Evolutionary conservation across 495 filamentous ascomycete species (phyloP).

Genomic region (Chaetomium tenue): DNA sequence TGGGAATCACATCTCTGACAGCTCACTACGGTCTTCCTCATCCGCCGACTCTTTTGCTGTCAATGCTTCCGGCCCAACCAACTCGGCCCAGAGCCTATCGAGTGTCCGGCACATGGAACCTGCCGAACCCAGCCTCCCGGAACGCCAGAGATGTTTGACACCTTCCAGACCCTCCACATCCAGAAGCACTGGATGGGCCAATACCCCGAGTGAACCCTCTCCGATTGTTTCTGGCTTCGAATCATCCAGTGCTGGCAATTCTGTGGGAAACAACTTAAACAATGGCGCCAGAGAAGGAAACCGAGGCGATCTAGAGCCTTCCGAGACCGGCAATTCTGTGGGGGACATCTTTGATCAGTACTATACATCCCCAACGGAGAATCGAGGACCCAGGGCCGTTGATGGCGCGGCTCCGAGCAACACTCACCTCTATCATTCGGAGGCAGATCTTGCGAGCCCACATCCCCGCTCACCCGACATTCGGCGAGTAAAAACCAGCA

Average conservation of each 20-base stretch:
- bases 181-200: neutral
- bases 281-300: neutral
- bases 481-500: neutral
- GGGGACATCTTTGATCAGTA: slow-evolving; percentile 34
- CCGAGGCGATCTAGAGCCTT: neutral
- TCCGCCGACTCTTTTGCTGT: slow-evolving; percentile 16
- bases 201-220: neutral
- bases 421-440: neutral
- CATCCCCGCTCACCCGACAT: neutral
- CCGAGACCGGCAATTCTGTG: slow-evolving; percentile 33
- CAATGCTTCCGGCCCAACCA: slow-evolving; percentile 11
- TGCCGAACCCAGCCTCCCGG: neutral
- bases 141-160: slow-evolving; percentile 21
- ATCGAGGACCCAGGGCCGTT: neutral
- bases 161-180: slow-evolving; percentile 5
- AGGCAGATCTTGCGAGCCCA: neutral
- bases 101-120: slow-evolving; percentile 19
- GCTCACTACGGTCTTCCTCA: slow-evolving; percentile 1
- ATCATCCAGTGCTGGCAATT: neutral
- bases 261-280: neutral
- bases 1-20: slow-evolving; percentile 6
- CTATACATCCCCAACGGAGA: slow-evolving; percentile 25
- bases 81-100: slow-evolving; percentile 10
- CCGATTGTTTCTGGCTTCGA: neutral
- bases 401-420: neutral